A percentile compares a stretch with the other conserved stretches of the same genome.
Evolutionary conservation across 2,329 filamentous ascomycete species (phyloP).

Genomic region (Exserohilum rostratum): DNA sequence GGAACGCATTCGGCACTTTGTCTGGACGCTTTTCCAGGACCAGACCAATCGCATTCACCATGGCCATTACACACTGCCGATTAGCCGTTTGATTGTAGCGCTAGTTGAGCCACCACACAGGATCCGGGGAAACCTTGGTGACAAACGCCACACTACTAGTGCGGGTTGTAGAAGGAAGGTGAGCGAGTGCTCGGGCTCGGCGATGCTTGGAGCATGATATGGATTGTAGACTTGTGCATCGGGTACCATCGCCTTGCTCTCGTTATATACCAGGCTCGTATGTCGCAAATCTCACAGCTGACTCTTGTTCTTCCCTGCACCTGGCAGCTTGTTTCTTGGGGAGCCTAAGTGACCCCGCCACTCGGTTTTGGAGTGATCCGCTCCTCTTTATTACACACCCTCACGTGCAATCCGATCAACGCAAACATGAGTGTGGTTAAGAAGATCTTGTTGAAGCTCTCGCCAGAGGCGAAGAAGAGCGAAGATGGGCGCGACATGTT

Average conservation of each 20-base stretch:
- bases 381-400: neutral
- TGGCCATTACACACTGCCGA: neutral
- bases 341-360: neutral
- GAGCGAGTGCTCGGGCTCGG: conserved; percentile 4
- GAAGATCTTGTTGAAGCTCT: conserved; percentile 1
- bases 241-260: neutral
- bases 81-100: neutral
- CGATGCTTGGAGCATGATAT: neutral
- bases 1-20: neutral
- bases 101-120: conserved; percentile 1
- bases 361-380: neutral
- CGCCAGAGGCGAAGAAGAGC: conserved; percentile 11
- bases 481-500: conserved; percentile 26
- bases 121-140: conserved; percentile 5
- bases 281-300: neutral
- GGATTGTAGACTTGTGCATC: neutral
- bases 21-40: neutral
- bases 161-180: conserved; percentile 9
- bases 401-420: neutral
- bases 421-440: conserved; percentile 3
- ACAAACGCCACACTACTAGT: conserved; percentile 1
- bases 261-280: neutral
- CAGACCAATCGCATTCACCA: neutral
- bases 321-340: neutral
- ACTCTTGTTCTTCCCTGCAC: neutral